phyloP scores from a whole-genome alignment of 208 protist genomes.

The Acanthamoeba culbertsoni region DNA sequence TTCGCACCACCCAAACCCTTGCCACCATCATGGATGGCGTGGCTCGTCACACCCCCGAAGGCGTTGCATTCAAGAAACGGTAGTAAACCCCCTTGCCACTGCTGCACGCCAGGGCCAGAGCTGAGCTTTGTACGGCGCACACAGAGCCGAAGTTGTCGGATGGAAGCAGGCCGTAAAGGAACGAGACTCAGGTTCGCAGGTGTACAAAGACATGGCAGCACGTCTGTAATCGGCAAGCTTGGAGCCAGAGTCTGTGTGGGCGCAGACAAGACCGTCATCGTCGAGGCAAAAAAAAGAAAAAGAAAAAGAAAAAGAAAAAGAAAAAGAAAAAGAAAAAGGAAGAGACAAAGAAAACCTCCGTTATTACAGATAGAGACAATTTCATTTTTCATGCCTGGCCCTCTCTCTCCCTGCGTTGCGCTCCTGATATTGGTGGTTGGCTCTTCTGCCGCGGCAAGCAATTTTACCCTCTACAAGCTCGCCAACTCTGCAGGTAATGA shows the following conservation, averaged over 20 bases:
- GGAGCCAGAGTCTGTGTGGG: background rate
- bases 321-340: no score
- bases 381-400: background rate
- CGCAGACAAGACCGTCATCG: background rate
- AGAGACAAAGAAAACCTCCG: no score
- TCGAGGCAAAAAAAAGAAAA: no score
- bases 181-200: background rate
- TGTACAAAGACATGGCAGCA: background rate
- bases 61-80: constrained; percentile 44
- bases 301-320: no score
- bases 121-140: background rate
- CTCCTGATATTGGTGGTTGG: background rate
- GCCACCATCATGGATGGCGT: constrained; percentile 55
- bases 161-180: constrained; percentile 52
- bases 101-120: background rate
- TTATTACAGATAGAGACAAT: no score
- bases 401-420: background rate
- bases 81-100: no score
- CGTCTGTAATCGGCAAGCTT: background rate
- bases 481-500: background rate
- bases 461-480: background rate
- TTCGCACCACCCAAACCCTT: constrained; percentile 22
- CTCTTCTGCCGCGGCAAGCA: background rate
- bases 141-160: background rate
- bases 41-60: constrained; percentile 43